phyloP scores from a whole-genome alignment of 108 stramenopile species.

The Thalassiosira profunda region DNA sequence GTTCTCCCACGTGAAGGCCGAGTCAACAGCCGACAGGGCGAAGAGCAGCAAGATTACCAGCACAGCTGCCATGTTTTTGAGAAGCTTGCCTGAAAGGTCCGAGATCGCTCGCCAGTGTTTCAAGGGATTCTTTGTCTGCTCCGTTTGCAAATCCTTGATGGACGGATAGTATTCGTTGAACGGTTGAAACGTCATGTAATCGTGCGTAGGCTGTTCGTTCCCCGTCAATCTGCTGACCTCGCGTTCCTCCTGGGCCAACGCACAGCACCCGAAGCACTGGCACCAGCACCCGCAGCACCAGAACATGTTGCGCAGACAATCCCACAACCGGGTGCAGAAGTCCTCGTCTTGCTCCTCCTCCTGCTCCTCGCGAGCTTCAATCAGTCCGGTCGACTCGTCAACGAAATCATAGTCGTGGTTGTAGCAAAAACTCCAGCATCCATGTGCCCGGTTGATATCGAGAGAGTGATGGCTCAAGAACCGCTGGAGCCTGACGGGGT shows the following conservation, averaged over 20 bases:
- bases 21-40: conserved; percentile 41
- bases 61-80: conserved; percentile 27
- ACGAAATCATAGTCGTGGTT: conserved; percentile 17
- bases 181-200: conserved; percentile 53
- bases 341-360: conserved; percentile 12
- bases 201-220: conserved; percentile 29
- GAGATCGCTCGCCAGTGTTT: conserved; percentile 26
- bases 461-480: conserved; percentile 10
- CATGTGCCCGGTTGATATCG: conserved; percentile 26
- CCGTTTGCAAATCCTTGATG: conserved; percentile 26
- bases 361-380: too few species aligned
- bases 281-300: conserved; percentile 58
- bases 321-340: conserved; percentile 47
- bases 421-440: conserved; percentile 33
- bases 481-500: conserved; percentile 16
- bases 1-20: conserved; percentile 38
- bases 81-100: conserved; percentile 31
- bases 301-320: conserved; percentile 30
- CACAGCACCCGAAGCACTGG: conserved; percentile 49
- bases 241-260: conserved; percentile 47
- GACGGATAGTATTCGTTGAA: conserved; percentile 43
- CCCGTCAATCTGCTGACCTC: conserved; percentile 41
- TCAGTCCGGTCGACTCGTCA: background rate
- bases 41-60: conserved; percentile 23
- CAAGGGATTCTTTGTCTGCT: conserved; percentile 16